Evolutionary conservation across 768 basidiomycete species (phyloP), one percentile per base, ranked within the genome.

Genomic region (Stropharia rugosoannulata): DNA sequence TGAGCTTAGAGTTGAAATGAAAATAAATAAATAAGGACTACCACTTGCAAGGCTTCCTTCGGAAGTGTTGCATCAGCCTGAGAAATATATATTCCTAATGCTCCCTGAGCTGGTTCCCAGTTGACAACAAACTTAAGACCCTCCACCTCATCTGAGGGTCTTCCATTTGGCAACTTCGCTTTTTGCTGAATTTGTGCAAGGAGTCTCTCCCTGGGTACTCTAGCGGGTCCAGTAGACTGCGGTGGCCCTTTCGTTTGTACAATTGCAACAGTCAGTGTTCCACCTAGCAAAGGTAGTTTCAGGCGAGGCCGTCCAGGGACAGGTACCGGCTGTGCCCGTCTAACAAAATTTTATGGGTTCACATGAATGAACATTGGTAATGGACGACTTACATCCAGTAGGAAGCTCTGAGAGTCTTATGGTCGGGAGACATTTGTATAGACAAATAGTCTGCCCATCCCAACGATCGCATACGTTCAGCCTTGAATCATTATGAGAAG

Each of bases 361-460:
- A 3, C 18, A 39, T 19, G 27, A n/a, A 43, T n/a, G 11, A 15
- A 22, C 11, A 13, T 4, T 32, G 9, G 29, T 5, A 25, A 45
- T 5, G 35, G 32, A 48, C 13, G 16, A 68, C 84, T 62, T 66
- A 94, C 93, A 89, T 75, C 95, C 95, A 98, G 66, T 98, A 98
- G n/a, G 83, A 84, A 22, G 87, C 79, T 5, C 76, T 80, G 59
- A 97, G 73, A 1, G 77, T 79, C 68, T 88, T 88, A 41, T 88
- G 79, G 62, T 87, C 80, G 29, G 81, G 76, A 18, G 79, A 80
- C 76, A 95, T 84, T 40, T 86, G 81, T 12, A 95, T 82, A 4
- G 78, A 77, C 32, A 97, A 68, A 63, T 83, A 87, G 11, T 93
- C 84, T 0, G 81, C 85, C 93, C 93, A 95, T n/a, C 93, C 93